These are phyloP conservation scores for Sarocladium oryzae DNA, from an alignment of 2,329 filamentous ascomycete genomes.

Conservation along the genomic window DNA sequence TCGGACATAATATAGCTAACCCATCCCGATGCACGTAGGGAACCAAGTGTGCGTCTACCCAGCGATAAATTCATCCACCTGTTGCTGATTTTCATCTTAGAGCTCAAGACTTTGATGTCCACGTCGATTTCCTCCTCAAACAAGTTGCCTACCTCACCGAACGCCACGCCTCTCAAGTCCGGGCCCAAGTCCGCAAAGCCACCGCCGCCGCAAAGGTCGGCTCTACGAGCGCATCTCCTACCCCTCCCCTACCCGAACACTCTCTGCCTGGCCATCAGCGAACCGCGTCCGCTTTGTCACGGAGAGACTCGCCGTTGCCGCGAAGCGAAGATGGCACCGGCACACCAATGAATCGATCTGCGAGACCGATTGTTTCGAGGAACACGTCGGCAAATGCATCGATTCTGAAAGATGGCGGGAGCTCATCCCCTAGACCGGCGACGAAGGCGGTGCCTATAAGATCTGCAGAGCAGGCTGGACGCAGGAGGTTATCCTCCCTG, in stretches of 20 bases:
- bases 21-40: conserved; percentile 44
- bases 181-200: conserved; percentile 79
- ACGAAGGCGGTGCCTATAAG: conserved; percentile 17
- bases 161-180: conserved; percentile 80
- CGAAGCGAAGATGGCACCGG: conserved; percentile 39
- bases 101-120: conserved; percentile 73
- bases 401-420: conserved; percentile 29
- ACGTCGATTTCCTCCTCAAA: conserved; percentile 81
- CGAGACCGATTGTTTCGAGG: conserved; percentile 39
- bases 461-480: conserved; percentile 21
- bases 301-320: conserved; percentile 49
- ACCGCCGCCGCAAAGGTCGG: conserved; percentile 50
- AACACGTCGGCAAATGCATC: conserved; percentile 42
- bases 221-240: conserved; percentile 50
- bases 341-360: conserved; percentile 35
- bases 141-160: conserved; percentile 94
- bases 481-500: conserved; percentile 39
- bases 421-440: conserved; percentile 23
- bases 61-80: not conserved
- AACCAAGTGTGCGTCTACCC: conserved; percentile 57
- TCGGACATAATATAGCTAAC: conserved; percentile 15
- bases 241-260: conserved; percentile 44
- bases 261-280: conserved; percentile 30
- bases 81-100: conserved; percentile 32
- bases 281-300: conserved; percentile 48